Conservation (phyloP, 768 basidiomycete genomes). For the Lentinula aciculospora region DNA sequence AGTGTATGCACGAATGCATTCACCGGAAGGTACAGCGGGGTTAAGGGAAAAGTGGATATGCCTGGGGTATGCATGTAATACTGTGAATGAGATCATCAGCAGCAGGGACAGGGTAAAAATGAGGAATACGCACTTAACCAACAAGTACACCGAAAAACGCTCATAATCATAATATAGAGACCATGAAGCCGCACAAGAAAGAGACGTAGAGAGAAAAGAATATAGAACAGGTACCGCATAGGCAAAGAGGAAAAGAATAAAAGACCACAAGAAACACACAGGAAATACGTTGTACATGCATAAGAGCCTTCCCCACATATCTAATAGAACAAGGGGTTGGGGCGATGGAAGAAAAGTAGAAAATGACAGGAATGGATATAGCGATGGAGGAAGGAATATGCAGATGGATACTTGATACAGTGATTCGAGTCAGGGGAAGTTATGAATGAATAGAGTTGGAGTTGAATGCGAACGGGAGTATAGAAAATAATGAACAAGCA, state of each 20-base stretch:
- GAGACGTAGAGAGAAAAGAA: not conserved
- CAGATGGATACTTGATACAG: slow-evolving; percentile 7
- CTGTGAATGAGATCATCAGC: not conserved
- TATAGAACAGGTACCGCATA: slow-evolving; percentile 5
- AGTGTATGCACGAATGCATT: slow-evolving; percentile 2
- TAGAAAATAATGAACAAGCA: slow-evolving; percentile 11
- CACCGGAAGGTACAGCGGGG: not conserved
- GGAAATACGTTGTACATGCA: slow-evolving; percentile 4
- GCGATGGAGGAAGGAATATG: slow-evolving; percentile 4
- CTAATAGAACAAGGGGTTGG: slow-evolving; percentile 1
- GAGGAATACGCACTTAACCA: slow-evolving; percentile 2
- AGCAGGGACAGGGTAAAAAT: not conserved
- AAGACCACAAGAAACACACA: slow-evolving; percentile 4
- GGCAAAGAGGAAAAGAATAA: not conserved
- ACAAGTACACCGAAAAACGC: slow-evolving; percentile 6
- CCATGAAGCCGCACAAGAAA: slow-evolving; percentile 5
- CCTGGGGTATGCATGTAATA: slow-evolving; percentile 4
- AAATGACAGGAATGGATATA: not conserved
- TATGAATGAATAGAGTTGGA: not conserved
- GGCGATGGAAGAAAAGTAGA: not conserved
- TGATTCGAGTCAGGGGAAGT: slow-evolving; percentile 1
- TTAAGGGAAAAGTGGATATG: not conserved
- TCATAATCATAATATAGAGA: slow-evolving; percentile 6
- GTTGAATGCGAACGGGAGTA: not conserved
- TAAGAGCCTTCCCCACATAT: not conserved